phyloP scores from a whole-genome alignment of 768 basidiomycete genomes.

The Hortiboletus campestris region DNA sequence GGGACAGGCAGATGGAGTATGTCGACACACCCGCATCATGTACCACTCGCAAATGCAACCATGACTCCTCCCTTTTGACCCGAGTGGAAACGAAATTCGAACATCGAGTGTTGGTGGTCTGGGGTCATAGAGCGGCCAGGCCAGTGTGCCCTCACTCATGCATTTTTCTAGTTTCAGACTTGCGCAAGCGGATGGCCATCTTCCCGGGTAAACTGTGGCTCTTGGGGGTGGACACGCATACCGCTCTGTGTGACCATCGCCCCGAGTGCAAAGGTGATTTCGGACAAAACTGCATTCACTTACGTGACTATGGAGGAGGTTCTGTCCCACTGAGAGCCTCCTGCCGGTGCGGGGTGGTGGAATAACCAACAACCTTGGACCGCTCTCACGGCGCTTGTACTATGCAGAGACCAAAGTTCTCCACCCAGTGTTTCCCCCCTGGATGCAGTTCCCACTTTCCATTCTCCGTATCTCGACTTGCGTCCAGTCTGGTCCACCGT shows the following conservation, averaged over 20 bases:
- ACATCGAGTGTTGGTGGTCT: background rate
- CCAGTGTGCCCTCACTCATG: background rate
- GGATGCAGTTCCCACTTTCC: too few species aligned
- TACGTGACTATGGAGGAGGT: too few species aligned
- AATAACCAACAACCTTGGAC: too few species aligned
- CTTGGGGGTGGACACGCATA: background rate
- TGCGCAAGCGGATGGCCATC: background rate
- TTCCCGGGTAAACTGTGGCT: background rate
- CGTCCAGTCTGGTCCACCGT: too few species aligned
- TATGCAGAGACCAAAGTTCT: background rate
- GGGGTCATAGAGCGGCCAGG: background rate
- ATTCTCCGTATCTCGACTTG: too few species aligned
- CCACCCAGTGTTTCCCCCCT: too few species aligned
- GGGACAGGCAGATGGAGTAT: conserved; percentile 15
- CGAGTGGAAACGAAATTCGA: background rate
- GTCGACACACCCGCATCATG: conserved; percentile 23
- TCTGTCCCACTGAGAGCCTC: background rate
- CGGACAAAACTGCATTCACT: background rate
- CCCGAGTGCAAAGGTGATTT: background rate
- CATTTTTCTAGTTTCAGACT: background rate
- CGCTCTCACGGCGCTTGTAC: too few species aligned
- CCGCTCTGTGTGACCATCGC: background rate
- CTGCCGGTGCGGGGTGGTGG: too few species aligned
- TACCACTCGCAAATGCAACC: conserved; percentile 26
- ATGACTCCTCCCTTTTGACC: background rate